phyloP scores from a whole-genome alignment of 2,329 filamentous ascomycete species.

The Paracorniculantispora psalliotae region DNA sequence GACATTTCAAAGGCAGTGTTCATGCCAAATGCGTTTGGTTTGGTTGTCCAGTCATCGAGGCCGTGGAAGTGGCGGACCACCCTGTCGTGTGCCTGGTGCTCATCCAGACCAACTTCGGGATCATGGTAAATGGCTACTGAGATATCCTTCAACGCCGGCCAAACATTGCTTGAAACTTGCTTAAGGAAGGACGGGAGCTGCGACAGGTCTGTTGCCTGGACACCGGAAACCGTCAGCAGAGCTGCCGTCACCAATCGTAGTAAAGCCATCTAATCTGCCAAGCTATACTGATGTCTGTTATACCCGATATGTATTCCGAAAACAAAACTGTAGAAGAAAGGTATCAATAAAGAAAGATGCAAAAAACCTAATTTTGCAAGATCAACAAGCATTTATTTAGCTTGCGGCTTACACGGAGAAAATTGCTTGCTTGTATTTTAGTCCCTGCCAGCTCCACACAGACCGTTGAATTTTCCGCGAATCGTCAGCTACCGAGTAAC shows the following conservation, averaged over 20 bases:
- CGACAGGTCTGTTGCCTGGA: neutral
- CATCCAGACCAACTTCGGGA: constrained; percentile 17
- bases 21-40: constrained; percentile 11
- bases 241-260: neutral
- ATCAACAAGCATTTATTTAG: neutral
- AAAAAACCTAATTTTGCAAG: neutral
- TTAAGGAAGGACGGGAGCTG: neutral
- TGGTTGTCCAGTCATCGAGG: constrained; percentile 13
- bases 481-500: neutral
- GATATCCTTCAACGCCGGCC: constrained; percentile 15
- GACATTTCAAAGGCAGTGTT: constrained; percentile 15
- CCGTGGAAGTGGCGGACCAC: constrained; percentile 17
- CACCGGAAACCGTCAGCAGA: neutral
- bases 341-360: neutral
- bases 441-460: neutral
- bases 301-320: neutral
- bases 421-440: neutral
- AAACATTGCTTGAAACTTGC: neutral
- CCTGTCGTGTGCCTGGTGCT: constrained; percentile 16
- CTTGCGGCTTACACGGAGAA: neutral
- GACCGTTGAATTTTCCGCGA: neutral
- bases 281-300: neutral
- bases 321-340: neutral
- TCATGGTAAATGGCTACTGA: constrained; percentile 15
- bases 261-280: neutral